These are phyloP conservation scores for Suhomyces guaymorum DNA, from an alignment of 1,139 yeast genomes.

Conservation along the genomic window DNA sequence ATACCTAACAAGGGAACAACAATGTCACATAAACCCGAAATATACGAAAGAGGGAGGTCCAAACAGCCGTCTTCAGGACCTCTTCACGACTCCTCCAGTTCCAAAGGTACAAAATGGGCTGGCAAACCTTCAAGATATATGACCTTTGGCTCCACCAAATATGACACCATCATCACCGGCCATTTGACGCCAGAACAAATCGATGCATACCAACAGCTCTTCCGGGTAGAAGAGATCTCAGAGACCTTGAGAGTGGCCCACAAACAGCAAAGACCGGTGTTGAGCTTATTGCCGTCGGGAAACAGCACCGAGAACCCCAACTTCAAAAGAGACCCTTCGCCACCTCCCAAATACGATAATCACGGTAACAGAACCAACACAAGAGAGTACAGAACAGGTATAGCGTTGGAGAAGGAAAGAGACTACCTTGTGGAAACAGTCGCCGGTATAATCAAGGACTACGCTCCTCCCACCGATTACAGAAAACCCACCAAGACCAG, in stretches of 20 bases:
- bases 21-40: constrained; percentile 1
- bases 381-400: constrained; percentile 64
- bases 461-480: constrained; percentile 78
- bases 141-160: constrained; percentile 29
- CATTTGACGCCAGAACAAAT: constrained; percentile 82
- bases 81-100: neutral
- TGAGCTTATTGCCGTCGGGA: constrained; percentile 40
- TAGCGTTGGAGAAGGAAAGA: constrained; percentile 73
- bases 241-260: constrained; percentile 47
- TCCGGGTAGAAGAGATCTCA: constrained; percentile 77
- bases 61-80: neutral
- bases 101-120: constrained; percentile 41
- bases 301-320: constrained; percentile 26
- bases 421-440: constrained; percentile 76
- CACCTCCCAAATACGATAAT: constrained; percentile 88
- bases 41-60: constrained; percentile 1
- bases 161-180: constrained; percentile 47
- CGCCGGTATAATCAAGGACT: constrained; percentile 71
- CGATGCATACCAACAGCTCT: constrained; percentile 73
- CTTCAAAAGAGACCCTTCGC: constrained; percentile 71
- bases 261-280: constrained; percentile 49
- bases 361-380: constrained; percentile 85
- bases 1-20: no score
- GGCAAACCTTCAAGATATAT: constrained; percentile 39
- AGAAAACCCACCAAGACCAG: constrained; percentile 66